Base-by-base conservation (phyloP, 2,329 filamentous ascomycete species). In the Venturia oleaginea region DNA sequence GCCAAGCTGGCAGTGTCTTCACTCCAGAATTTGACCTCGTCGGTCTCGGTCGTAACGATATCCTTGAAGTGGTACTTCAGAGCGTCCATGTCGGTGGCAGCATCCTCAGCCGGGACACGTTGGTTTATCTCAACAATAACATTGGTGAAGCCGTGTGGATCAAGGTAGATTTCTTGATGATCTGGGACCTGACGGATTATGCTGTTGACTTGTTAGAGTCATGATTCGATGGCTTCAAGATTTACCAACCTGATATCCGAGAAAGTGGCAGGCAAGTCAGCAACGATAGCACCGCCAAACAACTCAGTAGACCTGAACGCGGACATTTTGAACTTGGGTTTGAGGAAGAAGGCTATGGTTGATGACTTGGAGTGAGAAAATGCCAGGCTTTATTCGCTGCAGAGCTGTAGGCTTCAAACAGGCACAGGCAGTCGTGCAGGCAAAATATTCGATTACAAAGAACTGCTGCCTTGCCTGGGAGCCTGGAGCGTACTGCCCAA, bases 141-240 rank as follows among this genome's bases (percentile, higher is more conserved):
- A 76, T 85, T 92, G 3, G 90, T 91, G 75, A 92, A 92, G 61
- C 91, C 92, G 67, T 89, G 83, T 68, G 84, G 83, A 73, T 95
- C 91, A 71, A 97, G 87, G 78, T 87, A 96, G 69, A 97, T 89
- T 80, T 97, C 93, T 79, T 97, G 92, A 75, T 95, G 90, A 74
- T 93, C 88, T 61, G 89, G 89, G 5, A 92, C 86, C 76, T 91
- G 84, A 68, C 89, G 86, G 69, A 92, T 82, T 64, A 83, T 83
- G 77, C 88, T 91, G 27, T 30, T 63, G 19, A 24, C 34, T 51
- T 48, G 69, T 68, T 68, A 67, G 71, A 65, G 55, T 59, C 4
- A n/a, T 63, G 17, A 11, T n/a, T 59, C 43, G 34, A 24, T 64
- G 13, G 30, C 10, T 19, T 37, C 15, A 17, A 34, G 17, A 19